Evolutionary conservation across 2,329 filamentous ascomycete species (phyloP).

Genomic region (Colletotrichum lindemuthianum): DNA sequence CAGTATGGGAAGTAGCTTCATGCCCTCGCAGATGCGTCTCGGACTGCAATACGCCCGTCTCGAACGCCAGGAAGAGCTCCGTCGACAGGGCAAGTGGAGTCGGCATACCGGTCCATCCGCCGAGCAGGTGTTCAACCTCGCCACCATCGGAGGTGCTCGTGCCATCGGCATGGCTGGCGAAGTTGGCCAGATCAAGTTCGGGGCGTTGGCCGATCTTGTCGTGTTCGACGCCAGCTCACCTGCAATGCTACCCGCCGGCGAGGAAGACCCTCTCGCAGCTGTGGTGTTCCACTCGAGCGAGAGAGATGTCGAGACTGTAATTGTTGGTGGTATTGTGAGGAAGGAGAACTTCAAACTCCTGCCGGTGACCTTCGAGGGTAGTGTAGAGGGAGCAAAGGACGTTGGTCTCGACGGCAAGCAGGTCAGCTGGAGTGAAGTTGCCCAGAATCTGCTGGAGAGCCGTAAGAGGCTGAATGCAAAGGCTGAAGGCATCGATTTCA

Average conservation of each 20-base stretch:
- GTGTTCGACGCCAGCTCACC: conserved; percentile 51
- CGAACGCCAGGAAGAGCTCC: conserved; percentile 37
- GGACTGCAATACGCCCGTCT: conserved; percentile 41
- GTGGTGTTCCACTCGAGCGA: conserved; percentile 54
- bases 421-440: conserved; percentile 9
- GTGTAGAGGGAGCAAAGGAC: conserved; percentile 1
- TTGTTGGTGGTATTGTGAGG: conserved; percentile 52
- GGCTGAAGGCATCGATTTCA: conserved; percentile 3
- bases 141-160: conserved; percentile 56
- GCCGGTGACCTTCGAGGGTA: conserved; percentile 4
- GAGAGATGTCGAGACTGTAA: conserved; percentile 53
- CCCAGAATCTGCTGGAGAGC: conserved; percentile 6
- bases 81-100: conserved; percentile 40
- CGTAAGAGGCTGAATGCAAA: conserved; percentile 7
- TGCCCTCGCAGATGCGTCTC: conserved; percentile 28
- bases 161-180: conserved; percentile 52
- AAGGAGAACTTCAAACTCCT: conserved; percentile 46
- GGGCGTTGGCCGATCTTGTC: conserved; percentile 58
- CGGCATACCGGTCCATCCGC: conserved; percentile 3
- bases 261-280: conserved; percentile 53
- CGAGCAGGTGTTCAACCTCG: conserved; percentile 58
- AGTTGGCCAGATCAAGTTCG: conserved; percentile 56
- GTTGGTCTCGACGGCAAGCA: background rate
- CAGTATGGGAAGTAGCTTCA: conserved; percentile 9
- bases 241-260: conserved; percentile 50